Percentiles rank a stretch among this genome's conserved stretches.
Conservation (phyloP, 108 stramenopile genomes). For the Cylindrotheca closterium region DNA sequence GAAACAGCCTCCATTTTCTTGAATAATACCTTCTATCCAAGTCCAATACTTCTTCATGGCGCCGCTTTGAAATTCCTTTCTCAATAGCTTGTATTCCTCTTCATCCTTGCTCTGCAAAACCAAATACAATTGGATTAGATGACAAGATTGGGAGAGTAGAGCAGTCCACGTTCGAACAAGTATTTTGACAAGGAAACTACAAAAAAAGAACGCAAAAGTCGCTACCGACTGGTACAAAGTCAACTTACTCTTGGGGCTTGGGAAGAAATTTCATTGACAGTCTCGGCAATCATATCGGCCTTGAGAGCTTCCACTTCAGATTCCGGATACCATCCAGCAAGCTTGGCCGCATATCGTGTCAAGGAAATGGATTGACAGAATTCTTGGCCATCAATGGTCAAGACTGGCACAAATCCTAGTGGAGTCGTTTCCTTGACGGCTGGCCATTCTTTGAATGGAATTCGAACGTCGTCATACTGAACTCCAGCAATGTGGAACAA, state of each 20-base stretch:
- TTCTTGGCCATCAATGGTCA: conserved; percentile 12
- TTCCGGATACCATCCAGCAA: conserved; percentile 23
- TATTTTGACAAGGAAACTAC: too few relatives aligned
- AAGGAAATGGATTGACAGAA: conserved; percentile 11
- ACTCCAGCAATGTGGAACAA: conserved; percentile 9
- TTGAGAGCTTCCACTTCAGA: conserved; percentile 15
- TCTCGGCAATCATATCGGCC: conserved; percentile 14
- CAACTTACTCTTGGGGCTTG: conserved; percentile 1
- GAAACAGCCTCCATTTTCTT: conserved; percentile 9
- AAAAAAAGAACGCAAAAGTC: too few relatives aligned
- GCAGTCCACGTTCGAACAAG: too few relatives aligned
- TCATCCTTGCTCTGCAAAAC: too few relatives aligned
- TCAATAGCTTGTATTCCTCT: conserved; percentile 10
- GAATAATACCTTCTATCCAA: conserved; percentile 11
- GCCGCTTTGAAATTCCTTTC: conserved; percentile 7
- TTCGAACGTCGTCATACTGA: conserved; percentile 18
- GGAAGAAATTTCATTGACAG: conserved; percentile 11
- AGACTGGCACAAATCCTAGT: conserved; percentile 21
- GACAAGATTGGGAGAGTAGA: too few relatives aligned
- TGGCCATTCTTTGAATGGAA: conserved; percentile 21
- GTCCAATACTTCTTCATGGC: conserved; percentile 6
- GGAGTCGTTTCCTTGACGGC: conserved; percentile 28
- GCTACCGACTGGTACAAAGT: too few relatives aligned
- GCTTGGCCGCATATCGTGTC: conserved; percentile 15
- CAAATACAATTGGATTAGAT: too few relatives aligned